A percentile compares a stretch with the other conserved stretches of the same genome.
These are phyloP conservation scores for Alternaria sp. DNA, from an alignment of 2,329 filamentous ascomycete species.

Conservation along the genomic window DNA sequence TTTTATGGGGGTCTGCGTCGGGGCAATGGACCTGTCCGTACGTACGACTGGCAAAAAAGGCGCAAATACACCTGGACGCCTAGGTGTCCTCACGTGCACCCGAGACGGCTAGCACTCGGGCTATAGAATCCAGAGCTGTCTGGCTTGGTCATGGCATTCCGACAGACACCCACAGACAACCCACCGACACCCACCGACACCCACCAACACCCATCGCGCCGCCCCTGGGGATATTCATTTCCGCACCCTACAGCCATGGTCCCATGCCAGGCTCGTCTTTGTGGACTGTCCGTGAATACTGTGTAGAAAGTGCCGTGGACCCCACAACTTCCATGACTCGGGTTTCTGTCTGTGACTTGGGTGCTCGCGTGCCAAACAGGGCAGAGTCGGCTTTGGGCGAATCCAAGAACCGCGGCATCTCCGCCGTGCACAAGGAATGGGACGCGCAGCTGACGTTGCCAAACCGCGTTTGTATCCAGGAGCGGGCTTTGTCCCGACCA, in stretches of 20 bases:
- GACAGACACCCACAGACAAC: neutral
- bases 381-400: slow-evolving; percentile 21
- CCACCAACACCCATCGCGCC: slow-evolving; percentile 38
- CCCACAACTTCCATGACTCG: slow-evolving; percentile 29
- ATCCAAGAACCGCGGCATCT: slow-evolving; percentile 32
- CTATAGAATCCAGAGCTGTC: slow-evolving; percentile 34
- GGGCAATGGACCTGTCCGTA: slow-evolving; percentile 36
- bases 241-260: slow-evolving; percentile 32
- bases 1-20: slow-evolving; percentile 27
- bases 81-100: slow-evolving; percentile 32
- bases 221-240: slow-evolving; percentile 39
- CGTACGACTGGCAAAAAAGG: slow-evolving; percentile 34
- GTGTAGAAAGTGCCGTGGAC: slow-evolving; percentile 12
- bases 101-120: slow-evolving; percentile 32
- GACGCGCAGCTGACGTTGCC: slow-evolving; percentile 39
- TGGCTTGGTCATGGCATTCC: slow-evolving; percentile 27
- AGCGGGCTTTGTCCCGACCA: slow-evolving; percentile 41
- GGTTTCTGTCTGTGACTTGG: neutral
- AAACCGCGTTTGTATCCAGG: slow-evolving; percentile 24
- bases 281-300: slow-evolving; percentile 17
- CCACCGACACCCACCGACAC: slow-evolving; percentile 35
- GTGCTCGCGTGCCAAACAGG: slow-evolving; percentile 11
- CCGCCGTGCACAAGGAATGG: slow-evolving; percentile 19
- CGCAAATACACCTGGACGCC: slow-evolving; percentile 27
- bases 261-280: slow-evolving; percentile 23